A percentile compares a stretch with the other conserved stretches of the same genome.
Evolutionary conservation across 139 green algal species (phyloP).

Genomic region (Penium margaritaceum): DNA sequence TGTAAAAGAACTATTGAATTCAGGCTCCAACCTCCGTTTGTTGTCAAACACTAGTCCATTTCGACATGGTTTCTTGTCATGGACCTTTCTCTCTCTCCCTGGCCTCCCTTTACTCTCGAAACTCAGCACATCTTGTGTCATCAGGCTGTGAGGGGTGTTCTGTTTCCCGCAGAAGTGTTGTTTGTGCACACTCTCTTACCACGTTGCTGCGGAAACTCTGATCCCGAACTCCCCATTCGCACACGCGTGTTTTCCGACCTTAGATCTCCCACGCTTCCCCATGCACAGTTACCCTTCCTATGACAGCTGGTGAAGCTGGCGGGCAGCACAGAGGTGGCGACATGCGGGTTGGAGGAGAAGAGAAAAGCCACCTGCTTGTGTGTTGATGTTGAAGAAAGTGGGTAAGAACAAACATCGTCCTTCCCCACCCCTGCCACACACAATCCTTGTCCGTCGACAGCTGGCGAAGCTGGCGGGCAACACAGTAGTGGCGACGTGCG

Average conservation of each 20-base stretch:
- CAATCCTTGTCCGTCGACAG: neutral
- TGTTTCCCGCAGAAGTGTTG: neutral
- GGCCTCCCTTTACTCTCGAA: too few species aligned
- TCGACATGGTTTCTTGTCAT: too few species aligned
- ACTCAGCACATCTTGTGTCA: neutral
- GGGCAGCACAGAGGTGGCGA: conserved; percentile 74
- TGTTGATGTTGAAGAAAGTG: conserved; percentile 57
- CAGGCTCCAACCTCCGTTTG: too few species aligned
- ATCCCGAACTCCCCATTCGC: neutral
- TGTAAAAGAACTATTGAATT: too few species aligned
- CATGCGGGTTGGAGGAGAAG: conserved; percentile 66
- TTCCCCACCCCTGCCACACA: neutral
- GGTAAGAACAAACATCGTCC: too few species aligned
- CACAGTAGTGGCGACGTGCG: conserved; percentile 79
- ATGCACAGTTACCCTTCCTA: neutral
- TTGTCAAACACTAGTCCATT: too few species aligned
- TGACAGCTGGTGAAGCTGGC: conserved; percentile 67
- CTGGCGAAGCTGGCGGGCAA: conserved; percentile 75
- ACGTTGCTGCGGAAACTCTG: neutral
- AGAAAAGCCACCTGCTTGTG: too few species aligned
- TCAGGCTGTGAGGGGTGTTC: neutral
- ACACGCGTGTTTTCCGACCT: too few species aligned
- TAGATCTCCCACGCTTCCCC: neutral
- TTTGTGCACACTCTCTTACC: neutral
- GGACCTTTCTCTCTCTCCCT: too few species aligned